phyloP scores from a whole-genome alignment of 2,329 filamentous ascomycete genomes.

The Bipolaris cookei region DNA sequence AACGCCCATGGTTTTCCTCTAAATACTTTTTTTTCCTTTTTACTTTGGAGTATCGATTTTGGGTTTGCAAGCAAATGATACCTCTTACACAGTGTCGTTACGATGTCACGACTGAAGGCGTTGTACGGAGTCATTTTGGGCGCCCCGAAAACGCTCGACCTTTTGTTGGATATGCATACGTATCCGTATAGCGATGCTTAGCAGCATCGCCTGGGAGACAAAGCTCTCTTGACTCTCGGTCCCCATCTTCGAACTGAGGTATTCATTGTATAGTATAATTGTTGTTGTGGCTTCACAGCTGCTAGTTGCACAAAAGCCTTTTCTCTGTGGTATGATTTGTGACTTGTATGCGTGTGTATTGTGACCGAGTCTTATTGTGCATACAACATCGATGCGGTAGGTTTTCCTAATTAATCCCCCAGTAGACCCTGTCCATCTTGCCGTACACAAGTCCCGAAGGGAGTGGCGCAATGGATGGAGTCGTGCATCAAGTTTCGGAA shows the following conservation, averaged over 20 bases:
- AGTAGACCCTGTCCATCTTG: neutral
- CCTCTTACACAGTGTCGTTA: constrained; percentile 17
- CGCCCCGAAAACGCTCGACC: constrained; percentile 14
- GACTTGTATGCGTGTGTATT: neutral
- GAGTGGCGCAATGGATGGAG: too few species aligned
- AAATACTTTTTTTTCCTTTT: neutral
- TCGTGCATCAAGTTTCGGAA: neutral
- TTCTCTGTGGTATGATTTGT: neutral
- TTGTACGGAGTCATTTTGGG: constrained; percentile 13
- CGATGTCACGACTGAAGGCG: constrained; percentile 20
- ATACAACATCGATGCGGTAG: too few species aligned
- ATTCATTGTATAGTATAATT: constrained; percentile 27
- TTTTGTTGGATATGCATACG: constrained; percentile 7
- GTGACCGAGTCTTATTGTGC: neutral
- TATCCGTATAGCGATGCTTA: constrained; percentile 18
- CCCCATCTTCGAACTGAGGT: constrained; percentile 5
- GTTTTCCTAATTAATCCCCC: neutral
- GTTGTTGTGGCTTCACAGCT: constrained; percentile 11
- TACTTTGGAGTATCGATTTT: constrained; percentile 3
- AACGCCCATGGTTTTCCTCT: neutral
- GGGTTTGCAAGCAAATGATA: constrained; percentile 20
- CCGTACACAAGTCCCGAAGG: neutral
- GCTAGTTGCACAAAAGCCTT: neutral
- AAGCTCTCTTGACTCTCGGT: constrained; percentile 14
- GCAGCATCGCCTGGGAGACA: constrained; percentile 17